These are phyloP conservation scores for Metschnikowia lachancei DNA, from an alignment of 805 yeast genomes.

Conservation along the genomic window DNA sequence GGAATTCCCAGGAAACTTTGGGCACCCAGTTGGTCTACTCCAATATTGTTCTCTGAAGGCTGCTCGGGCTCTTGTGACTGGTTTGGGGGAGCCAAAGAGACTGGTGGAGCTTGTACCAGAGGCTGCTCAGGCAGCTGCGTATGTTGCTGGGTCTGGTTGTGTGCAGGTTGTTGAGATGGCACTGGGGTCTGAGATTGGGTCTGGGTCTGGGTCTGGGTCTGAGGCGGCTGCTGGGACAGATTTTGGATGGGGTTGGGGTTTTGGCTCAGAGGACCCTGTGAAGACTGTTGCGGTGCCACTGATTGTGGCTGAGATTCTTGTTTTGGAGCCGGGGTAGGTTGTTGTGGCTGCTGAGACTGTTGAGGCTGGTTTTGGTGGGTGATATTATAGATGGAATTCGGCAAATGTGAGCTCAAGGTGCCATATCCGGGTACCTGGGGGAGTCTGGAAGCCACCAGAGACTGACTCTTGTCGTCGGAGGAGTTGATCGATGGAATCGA, in stretches of 20 bases:
- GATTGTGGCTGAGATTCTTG: slow-evolving; percentile 9
- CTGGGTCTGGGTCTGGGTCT: background rate
- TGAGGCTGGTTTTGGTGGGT: slow-evolving; percentile 29
- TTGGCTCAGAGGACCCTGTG: background rate
- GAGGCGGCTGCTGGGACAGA: background rate
- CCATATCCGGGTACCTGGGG: slow-evolving; percentile 21
- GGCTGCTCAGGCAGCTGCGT: slow-evolving; percentile 19
- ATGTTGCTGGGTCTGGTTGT: slow-evolving; percentile 20
- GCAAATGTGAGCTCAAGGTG: slow-evolving; percentile 18
- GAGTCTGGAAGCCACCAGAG: slow-evolving; percentile 12
- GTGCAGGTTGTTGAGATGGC: slow-evolving; percentile 20
- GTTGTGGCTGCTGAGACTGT: slow-evolving; percentile 13
- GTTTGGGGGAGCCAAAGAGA: slow-evolving; percentile 8
- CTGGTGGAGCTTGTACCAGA: slow-evolving; percentile 11
- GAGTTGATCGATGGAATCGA: slow-evolving; percentile 48
- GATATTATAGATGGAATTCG: slow-evolving; percentile 20
- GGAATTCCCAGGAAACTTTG: slow-evolving; percentile 16
- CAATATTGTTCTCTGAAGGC: slow-evolving; percentile 6
- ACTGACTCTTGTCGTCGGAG: slow-evolving; percentile 25
- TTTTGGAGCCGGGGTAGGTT: background rate
- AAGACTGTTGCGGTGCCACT: background rate
- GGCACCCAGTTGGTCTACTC: slow-evolving; percentile 10
- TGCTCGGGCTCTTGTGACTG: slow-evolving; percentile 7
- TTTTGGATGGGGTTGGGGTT: slow-evolving; percentile 8
- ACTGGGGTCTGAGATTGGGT: slow-evolving; percentile 13